phyloP scores from a whole-genome alignment of 225 moss, liverwort and hornwort species.

The Polytrichum commune region DNA sequence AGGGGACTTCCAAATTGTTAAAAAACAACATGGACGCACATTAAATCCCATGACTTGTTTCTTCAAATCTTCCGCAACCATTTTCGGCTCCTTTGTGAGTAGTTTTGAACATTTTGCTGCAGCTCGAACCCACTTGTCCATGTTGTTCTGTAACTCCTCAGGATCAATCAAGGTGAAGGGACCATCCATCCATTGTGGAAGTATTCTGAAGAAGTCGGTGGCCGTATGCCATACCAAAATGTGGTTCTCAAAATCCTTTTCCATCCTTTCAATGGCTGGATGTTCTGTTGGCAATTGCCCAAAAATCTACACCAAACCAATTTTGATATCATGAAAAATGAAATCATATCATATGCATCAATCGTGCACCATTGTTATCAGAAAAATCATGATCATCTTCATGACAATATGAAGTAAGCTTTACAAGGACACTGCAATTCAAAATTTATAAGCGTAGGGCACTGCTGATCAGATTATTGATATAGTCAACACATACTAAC shows the following conservation, averaged over 20 bases:
- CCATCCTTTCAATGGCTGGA: slow-evolving; percentile 48
- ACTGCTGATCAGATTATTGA: background rate
- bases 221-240: slow-evolving; percentile 58
- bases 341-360: background rate
- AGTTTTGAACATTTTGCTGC: slow-evolving; percentile 58
- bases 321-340: no score
- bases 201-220: slow-evolving; percentile 42
- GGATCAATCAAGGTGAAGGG: slow-evolving; percentile 52
- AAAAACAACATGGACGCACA: slow-evolving; percentile 18
- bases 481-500: slow-evolving; percentile 14
- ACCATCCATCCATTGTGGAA: slow-evolving; percentile 77
- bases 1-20: no score
- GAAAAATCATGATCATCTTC: no score
- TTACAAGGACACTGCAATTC: no score
- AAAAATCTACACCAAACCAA: slow-evolving; percentile 34
- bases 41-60: slow-evolving; percentile 40
- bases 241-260: slow-evolving; percentile 55
- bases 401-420: no score
- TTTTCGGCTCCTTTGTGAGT: slow-evolving; percentile 33
- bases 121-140: slow-evolving; percentile 65
- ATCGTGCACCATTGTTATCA: background rate
- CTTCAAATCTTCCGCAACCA: slow-evolving; percentile 38
- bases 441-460: no score
- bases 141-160: slow-evolving; percentile 38
- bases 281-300: slow-evolving; percentile 45